phyloP scores from a whole-genome alignment of 2,329 filamentous ascomycete species.

The Cryoendolithus antarcticus region DNA sequence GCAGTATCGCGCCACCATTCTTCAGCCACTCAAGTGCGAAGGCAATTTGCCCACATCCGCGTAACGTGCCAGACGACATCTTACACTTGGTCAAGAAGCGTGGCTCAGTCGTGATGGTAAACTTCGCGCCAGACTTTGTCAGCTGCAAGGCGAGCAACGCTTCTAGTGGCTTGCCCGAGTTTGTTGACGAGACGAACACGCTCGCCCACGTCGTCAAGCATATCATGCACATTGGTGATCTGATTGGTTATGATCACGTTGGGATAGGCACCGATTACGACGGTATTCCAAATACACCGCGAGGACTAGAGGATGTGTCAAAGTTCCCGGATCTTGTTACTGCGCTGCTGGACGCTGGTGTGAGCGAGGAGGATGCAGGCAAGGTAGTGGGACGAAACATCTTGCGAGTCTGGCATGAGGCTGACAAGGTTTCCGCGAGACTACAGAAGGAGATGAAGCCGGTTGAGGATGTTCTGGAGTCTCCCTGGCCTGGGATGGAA shows the following conservation, averaged over 20 bases:
- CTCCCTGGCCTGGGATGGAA: too few species aligned
- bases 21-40: constrained; percentile 81
- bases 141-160: constrained; percentile 51
- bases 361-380: constrained; percentile 59
- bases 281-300: constrained; percentile 54
- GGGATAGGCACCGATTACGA: constrained; percentile 87
- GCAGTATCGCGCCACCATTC: constrained; percentile 70
- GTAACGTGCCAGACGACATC: constrained; percentile 81
- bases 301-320: constrained; percentile 71
- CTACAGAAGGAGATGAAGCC: constrained; percentile 43
- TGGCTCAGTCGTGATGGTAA: constrained; percentile 78
- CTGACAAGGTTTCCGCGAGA: constrained; percentile 56
- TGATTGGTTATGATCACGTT: constrained; percentile 78
- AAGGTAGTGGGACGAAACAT: constrained; percentile 73
- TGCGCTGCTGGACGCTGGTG: constrained; percentile 59
- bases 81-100: constrained; percentile 61
- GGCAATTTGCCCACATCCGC: constrained; percentile 70
- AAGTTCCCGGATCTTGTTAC: constrained; percentile 70
- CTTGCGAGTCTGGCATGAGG: constrained; percentile 70
- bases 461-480: constrained; percentile 27
- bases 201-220: constrained; percentile 68
- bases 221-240: constrained; percentile 66
- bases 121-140: constrained; percentile 73
- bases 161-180: constrained; percentile 50
- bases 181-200: constrained; percentile 56